Evolutionary conservation across 345 rosid genomes (phyloP).

Genomic region (Anacardium occidentale): DNA sequence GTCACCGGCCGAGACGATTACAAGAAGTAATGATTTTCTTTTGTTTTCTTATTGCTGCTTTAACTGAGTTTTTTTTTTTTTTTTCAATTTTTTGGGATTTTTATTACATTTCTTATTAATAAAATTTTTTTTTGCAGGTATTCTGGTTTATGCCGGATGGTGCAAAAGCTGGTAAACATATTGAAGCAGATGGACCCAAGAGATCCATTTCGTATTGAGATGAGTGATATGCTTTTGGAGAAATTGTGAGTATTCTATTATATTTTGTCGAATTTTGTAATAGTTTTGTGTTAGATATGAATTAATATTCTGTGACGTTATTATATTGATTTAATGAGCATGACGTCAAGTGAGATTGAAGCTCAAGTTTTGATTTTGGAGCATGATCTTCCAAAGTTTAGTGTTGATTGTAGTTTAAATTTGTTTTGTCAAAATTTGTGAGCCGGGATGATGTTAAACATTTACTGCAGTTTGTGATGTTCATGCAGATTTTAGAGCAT

Average conservation of each 20-base stretch:
- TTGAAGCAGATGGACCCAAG: slow-evolving; percentile 82
- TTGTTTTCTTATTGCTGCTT: neutral
- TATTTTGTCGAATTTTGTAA: neutral
- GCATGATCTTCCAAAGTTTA: neutral
- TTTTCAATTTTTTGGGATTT: neutral
- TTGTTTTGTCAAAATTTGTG: neutral
- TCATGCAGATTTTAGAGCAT: too few species aligned
- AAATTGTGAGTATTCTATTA: slow-evolving; percentile 59
- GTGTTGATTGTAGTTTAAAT: neutral
- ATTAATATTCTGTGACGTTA: neutral
- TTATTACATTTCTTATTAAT: too few species aligned
- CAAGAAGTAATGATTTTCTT: slow-evolving; percentile 49
- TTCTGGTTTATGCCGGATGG: slow-evolving; percentile 74
- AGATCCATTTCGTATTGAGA: slow-evolving; percentile 80
- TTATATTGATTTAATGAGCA: neutral
- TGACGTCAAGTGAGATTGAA: neutral
- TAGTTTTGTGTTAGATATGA: neutral
- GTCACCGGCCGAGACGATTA: slow-evolving; percentile 82
- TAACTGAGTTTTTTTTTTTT: neutral
- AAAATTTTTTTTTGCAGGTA: slow-evolving; percentile 37
- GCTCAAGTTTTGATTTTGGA: neutral
- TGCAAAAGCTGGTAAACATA: slow-evolving; percentile 72
- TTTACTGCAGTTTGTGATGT: neutral
- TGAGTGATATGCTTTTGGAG: slow-evolving; percentile 80
- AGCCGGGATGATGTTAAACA: neutral